Evolutionary conservation across 148 eudicot genomes (phyloP), one percentile per base, ranked within the genome.

Genomic region (Dianthus caryophyllus): DNA sequence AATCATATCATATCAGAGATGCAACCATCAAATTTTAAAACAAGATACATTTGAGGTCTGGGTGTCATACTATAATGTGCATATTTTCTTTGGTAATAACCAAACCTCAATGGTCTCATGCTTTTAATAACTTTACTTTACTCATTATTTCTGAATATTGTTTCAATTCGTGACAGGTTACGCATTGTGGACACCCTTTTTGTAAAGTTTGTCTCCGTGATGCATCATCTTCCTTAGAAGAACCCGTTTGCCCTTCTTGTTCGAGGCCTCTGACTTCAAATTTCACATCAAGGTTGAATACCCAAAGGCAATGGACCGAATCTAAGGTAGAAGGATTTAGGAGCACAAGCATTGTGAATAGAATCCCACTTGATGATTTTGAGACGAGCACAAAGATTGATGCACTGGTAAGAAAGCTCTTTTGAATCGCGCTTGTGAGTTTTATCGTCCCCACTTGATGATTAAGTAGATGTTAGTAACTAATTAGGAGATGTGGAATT

Each of bases 341-440:
- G 81, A 38, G 84, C 5, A 80, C 96, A 64, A 93, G 96, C 77
- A 93, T 93, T 80, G 56, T 93, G 71, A 89, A 89, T 65, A 80
- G 95, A 71, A 80, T 93, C 64, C 74, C 50, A 58, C 91, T 89
- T 48, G 84, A 86, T 64, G 80, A 86, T 65, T 93, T 93, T 72
- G 90, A 93, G 80, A 87, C 98, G 33, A 93, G 98, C 77, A 93
- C 98, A 44, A 93, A 93, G 77, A 87, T 89, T 31, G 98, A 93
- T 65, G 98, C 96, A 48, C 68, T 93, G 98, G 96, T 93, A 93
- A 26, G 84, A 74, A 20, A 52, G 36, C 60, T 11, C n/a, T 31
- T 33, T n/a, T n/a, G n/a, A n/a, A n/a, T n/a, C n/a, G n/a, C 38
- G 7, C 7, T 33, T 33, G 38, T 33, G 4, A 33, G 38, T 33